These are phyloP conservation scores for Phlyctochytrium planicorne DNA, from an alignment of 192 early-diverging fungal species.

Conservation along the genomic window DNA sequence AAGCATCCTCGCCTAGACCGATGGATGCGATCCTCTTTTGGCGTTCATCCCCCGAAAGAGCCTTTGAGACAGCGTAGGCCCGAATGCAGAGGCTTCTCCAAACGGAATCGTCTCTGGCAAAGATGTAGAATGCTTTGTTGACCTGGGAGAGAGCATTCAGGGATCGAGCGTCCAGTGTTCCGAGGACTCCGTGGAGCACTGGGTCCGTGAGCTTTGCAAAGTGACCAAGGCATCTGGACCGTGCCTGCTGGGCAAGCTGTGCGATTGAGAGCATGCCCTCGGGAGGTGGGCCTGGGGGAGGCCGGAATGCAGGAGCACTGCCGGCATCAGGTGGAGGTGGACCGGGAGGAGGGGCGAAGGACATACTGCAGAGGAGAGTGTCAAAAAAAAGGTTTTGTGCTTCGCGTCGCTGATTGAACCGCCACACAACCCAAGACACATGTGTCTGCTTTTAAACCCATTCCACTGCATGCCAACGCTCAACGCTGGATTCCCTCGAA, in stretches of 20 bases:
- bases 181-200: neutral
- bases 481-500: too few relatives aligned
- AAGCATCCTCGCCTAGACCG: neutral
- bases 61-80: neutral
- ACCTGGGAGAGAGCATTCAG: slow-evolving; percentile 11
- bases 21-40: neutral
- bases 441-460: too few relatives aligned
- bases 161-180: neutral
- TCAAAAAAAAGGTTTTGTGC: too few relatives aligned
- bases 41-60: neutral
- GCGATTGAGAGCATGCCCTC: neutral
- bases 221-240: neutral
- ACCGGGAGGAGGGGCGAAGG: neutral
- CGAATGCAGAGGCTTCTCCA: slow-evolving; percentile 21
- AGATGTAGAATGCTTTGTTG: slow-evolving; percentile 12
- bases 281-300: neutral
- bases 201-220: neutral
- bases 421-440: too few relatives aligned
- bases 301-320: neutral
- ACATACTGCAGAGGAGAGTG: too few relatives aligned
- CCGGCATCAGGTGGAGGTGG: neutral
- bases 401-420: too few relatives aligned
- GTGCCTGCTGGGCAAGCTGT: neutral
- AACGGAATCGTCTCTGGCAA: slow-evolving; percentile 29
- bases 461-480: too few relatives aligned